Evolutionary conservation across 2,329 filamentous ascomycete species (phyloP).

Genomic region (Gremmenia infestans): DNA sequence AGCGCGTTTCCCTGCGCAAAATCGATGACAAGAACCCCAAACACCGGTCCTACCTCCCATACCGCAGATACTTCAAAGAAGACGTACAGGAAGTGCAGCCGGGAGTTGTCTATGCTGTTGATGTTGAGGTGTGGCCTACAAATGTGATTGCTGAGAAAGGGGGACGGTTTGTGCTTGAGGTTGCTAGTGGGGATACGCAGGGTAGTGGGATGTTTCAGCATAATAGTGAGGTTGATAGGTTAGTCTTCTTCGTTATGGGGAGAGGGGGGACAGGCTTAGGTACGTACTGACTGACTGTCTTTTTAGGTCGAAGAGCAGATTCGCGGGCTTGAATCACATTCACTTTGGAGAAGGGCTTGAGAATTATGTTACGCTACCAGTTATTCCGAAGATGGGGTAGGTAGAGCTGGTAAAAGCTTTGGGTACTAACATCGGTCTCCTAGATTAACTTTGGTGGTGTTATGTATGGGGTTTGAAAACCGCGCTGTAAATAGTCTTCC

Average conservation of each 20-base stretch:
- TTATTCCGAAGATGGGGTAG: slow-evolving; percentile 38
- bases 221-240: slow-evolving; percentile 44
- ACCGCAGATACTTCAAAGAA: slow-evolving; percentile 52
- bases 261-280: not conserved
- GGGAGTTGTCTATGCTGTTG: slow-evolving; percentile 52
- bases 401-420: too few relatives aligned
- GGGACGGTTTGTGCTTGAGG: slow-evolving; percentile 49
- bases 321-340: slow-evolving; percentile 47
- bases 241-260: slow-evolving; percentile 13
- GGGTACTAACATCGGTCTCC: too few relatives aligned
- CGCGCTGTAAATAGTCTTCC: too few relatives aligned
- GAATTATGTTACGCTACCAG: slow-evolving; percentile 49
- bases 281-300: not conserved
- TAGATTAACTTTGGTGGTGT: too few relatives aligned
- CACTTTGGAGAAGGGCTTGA: slow-evolving; percentile 44
- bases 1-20: slow-evolving; percentile 52
- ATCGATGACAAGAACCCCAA: slow-evolving; percentile 45
- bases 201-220: slow-evolving; percentile 54
- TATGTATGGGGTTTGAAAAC: too few relatives aligned
- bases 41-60: slow-evolving; percentile 50
- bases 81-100: slow-evolving; percentile 51
- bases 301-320: slow-evolving; percentile 29
- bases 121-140: slow-evolving; percentile 62
- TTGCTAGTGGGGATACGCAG: slow-evolving; percentile 53
- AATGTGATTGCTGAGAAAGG: slow-evolving; percentile 52